A percentile compares a stretch with the other conserved stretches of the same genome.
phyloP scores from a whole-genome alignment of 768 basidiomycete species.

The Termitomyces titanicus region DNA sequence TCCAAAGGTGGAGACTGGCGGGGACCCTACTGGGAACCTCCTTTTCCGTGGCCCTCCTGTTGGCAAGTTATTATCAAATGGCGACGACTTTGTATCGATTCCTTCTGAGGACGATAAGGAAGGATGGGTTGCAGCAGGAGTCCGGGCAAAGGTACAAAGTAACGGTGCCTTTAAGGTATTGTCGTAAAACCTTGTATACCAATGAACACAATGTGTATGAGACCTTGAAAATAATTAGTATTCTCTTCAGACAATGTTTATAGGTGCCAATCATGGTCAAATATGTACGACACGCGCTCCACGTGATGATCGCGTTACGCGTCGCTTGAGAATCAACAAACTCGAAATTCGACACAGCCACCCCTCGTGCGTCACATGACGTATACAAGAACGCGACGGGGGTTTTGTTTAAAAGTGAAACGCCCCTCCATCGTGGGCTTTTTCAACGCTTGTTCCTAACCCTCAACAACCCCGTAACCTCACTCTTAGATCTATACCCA shows the following conservation, averaged over 20 bases:
- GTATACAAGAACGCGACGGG: conserved; percentile 9
- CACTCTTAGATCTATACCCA: neutral
- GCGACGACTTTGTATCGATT: conserved; percentile 37
- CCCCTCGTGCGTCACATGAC: conserved; percentile 22
- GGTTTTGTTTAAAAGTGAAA: conserved; percentile 29
- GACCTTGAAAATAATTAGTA: neutral
- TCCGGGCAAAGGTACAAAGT: conserved; percentile 47
- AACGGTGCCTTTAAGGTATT: conserved; percentile 64
- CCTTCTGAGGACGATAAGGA: conserved; percentile 28
- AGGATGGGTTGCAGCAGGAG: conserved; percentile 45
- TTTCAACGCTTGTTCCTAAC: conserved; percentile 20
- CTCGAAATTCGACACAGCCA: conserved; percentile 39
- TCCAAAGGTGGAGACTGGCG: conserved; percentile 56
- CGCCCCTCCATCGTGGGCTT: conserved; percentile 4
- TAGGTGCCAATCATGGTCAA: neutral
- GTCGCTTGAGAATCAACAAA: conserved; percentile 27
- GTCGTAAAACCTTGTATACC: conserved; percentile 1
- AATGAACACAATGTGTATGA: neutral
- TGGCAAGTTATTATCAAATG: conserved; percentile 46
- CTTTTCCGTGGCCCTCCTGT: conserved; percentile 72
- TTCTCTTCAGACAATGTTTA: neutral
- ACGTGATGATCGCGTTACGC: conserved; percentile 22
- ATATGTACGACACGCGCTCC: conserved; percentile 9
- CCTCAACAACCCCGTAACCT: neutral
- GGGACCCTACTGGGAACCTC: conserved; percentile 60